Evolutionary conservation across 129 eudicot genomes (phyloP), one percentile per base, ranked within the genome.

Genomic region (Heracleum sosnowskyi): DNA sequence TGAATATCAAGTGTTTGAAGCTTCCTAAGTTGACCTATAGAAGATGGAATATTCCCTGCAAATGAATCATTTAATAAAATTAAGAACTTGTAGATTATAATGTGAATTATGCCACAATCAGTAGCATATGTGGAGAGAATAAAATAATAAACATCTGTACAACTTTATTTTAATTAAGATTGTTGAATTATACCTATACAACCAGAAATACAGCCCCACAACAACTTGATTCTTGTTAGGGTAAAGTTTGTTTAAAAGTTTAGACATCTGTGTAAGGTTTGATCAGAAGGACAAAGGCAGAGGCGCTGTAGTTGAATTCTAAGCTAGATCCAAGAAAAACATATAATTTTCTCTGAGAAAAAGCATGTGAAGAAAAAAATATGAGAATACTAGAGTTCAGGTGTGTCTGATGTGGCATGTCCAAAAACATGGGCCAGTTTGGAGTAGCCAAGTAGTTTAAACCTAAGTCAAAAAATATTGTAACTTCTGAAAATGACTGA

Each of bases 221-320:
- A n/a, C n/a, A n/a, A n/a, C n/a, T n/a, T n/a, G n/a, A n/a, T n/a
- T n/a, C n/a, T n/a, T n/a, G n/a, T n/a, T n/a, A n/a, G n/a, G n/a
- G n/a, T n/a, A n/a, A n/a, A n/a, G n/a, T n/a, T n/a, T n/a, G n/a
- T n/a, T n/a, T n/a, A n/a, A n/a, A n/a, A 92, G 62, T 7, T 79
- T 36, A 77, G 84, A 62, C 45, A 92, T 78, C 53, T 36, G 41
- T 45, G 86, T 88, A 84, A 92, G 81, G 62, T 82, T 88, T 28
- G 93, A 79, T n/a, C n/a, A n/a, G 53, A 93, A 80, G 28, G 92
- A 81, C 71, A 57, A 45, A 20, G 96, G 98, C 79, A 93, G 76
- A 15, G 74, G 77, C 10, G 94, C 97, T 0, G 82, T 62, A 10
- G 90, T 75, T 29, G 91, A 84, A 81, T 90, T 93, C 17, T 17